Conservation (phyloP, 2,329 filamentous ascomycete genomes). For the Cercospora janseana region DNA sequence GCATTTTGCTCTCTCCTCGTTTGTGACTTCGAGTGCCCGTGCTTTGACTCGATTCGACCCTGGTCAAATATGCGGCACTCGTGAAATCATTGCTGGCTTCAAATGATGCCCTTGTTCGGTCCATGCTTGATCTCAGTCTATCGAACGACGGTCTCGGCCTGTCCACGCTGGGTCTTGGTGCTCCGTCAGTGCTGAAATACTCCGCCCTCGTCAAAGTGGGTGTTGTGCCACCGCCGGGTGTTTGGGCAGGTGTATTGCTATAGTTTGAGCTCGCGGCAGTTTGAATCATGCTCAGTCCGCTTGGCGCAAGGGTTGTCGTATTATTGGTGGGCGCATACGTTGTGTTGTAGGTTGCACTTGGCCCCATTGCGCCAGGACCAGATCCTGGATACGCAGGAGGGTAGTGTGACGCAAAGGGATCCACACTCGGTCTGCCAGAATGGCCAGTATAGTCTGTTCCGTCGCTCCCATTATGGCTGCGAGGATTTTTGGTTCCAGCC, state of each 20-base stretch:
- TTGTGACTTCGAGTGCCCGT: conserved; percentile 3
- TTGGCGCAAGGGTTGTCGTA: neutral
- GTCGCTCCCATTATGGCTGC: conserved; percentile 88
- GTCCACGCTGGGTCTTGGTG: conserved; percentile 34
- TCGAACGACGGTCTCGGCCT: conserved; percentile 74
- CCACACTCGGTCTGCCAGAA: conserved; percentile 39
- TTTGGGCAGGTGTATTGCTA: conserved; percentile 8
- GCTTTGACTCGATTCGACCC: conserved; percentile 61
- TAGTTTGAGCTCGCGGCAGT: conserved; percentile 13
- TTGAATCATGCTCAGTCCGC: conserved; percentile 11
- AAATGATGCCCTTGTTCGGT: conserved; percentile 77
- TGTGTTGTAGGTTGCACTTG: conserved; percentile 6
- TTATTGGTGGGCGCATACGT: neutral
- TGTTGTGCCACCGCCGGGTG: conserved; percentile 23
- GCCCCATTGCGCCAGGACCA: conserved; percentile 11
- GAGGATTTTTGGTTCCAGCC: conserved; percentile 74
- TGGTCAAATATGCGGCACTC: conserved; percentile 76
- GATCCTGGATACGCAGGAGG: conserved; percentile 32
- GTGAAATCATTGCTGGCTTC: conserved; percentile 90
- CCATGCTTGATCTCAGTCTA: conserved; percentile 80
- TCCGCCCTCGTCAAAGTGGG: conserved; percentile 29
- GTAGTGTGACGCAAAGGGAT: conserved; percentile 38
- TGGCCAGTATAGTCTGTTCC: conserved; percentile 80
- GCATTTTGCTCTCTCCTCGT: conserved; percentile 13
- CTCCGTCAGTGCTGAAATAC: conserved; percentile 11